Conservation (phyloP, 208 protist genomes). For the Trypanosoma mega region DNA sequence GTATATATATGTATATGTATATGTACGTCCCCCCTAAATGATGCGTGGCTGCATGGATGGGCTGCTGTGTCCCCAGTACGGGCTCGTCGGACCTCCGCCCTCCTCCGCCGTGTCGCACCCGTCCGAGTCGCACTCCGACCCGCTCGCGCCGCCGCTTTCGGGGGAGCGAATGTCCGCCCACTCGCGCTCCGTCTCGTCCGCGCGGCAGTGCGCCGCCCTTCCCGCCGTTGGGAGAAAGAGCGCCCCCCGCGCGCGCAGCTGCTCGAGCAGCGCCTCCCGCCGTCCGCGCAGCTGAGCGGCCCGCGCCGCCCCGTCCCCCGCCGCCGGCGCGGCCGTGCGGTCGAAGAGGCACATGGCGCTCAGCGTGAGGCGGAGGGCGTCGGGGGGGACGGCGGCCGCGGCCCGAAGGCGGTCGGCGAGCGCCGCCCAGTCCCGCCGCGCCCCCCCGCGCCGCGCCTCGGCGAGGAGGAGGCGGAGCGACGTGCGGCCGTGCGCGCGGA, state of each 20-base stretch:
- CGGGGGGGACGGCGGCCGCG: background rate
- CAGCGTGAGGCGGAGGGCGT: background rate
- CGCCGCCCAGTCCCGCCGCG: background rate
- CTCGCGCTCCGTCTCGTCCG: background rate
- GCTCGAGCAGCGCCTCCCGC: background rate
- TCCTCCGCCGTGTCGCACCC: background rate
- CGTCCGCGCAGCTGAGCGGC: background rate
- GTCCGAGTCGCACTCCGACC: background rate
- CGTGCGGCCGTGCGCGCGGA: background rate
- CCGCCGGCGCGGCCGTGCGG: too few species aligned
- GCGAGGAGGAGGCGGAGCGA: background rate
- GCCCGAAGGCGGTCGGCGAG: background rate
- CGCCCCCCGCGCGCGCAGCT: background rate
- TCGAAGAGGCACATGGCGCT: background rate
- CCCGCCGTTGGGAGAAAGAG: too few species aligned
- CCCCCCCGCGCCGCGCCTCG: background rate
- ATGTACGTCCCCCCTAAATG: too few species aligned
- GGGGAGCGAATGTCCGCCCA: background rate
- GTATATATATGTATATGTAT: constrained; percentile 14
- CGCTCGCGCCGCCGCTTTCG: background rate
- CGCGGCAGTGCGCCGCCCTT: too few species aligned
- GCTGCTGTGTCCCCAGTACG: background rate
- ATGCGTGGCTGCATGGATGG: background rate
- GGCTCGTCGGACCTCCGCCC: background rate
- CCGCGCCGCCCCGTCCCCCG: background rate